Percentiles rank a stretch among this genome's conserved stretches.
These are phyloP conservation scores for Inonotus hispidus DNA, from an alignment of 1,284 basidiomycete genomes.

Conservation along the genomic window DNA sequence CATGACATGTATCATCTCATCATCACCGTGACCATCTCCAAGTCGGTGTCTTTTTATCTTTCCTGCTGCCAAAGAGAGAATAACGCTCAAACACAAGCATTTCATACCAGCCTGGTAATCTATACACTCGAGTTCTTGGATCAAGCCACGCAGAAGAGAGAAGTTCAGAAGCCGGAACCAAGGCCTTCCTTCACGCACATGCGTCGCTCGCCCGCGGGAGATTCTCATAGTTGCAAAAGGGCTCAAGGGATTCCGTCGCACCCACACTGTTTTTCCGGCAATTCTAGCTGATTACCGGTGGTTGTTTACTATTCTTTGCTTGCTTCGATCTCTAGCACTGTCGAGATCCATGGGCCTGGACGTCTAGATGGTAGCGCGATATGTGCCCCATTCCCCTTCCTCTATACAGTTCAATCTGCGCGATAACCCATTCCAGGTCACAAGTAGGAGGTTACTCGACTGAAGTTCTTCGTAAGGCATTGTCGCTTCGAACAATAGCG, in stretches of 20 bases:
- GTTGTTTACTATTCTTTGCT: not conserved
- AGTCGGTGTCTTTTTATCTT: not conserved
- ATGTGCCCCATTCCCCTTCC: not conserved
- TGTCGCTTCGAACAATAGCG: not conserved
- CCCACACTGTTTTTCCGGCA: not conserved
- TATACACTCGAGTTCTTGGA: not conserved
- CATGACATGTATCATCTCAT: not conserved
- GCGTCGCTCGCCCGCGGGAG: not conserved
- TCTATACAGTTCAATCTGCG: not conserved
- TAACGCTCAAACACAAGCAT: not conserved
- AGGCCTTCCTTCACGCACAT: not conserved
- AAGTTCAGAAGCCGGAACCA: not conserved
- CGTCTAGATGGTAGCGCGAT: not conserved
- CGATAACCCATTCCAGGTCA: not conserved
- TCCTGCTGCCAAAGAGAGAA: not conserved
- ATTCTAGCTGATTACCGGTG: not conserved
- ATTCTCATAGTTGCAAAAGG: not conserved
- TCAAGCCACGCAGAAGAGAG: not conserved
- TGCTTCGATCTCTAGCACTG: not conserved
- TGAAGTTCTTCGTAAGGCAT: not conserved
- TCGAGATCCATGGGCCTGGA: not conserved
- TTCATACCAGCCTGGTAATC: not conserved
- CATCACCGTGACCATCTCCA: not conserved
- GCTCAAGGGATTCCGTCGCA: not conserved
- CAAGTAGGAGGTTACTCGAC: not conserved